Evolutionary conservation across 495 filamentous ascomycete species (phyloP).

Genomic region (Trichoderma orchidacearum): DNA sequence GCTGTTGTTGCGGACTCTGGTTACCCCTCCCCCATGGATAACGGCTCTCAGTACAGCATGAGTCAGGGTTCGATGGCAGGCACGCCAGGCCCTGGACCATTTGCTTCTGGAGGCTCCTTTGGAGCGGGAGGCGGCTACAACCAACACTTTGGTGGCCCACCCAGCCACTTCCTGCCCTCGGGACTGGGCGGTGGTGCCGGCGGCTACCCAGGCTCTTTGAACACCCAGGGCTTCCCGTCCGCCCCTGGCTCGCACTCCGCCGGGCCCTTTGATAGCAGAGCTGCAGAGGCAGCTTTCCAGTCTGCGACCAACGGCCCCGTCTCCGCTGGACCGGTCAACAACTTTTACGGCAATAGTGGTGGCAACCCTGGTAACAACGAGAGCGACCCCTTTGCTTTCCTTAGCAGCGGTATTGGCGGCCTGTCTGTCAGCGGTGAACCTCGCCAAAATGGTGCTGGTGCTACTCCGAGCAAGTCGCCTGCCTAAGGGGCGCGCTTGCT

Average conservation of each 20-base stretch:
- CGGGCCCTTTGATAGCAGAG: constrained; percentile 84
- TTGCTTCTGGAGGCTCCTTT: constrained; percentile 55
- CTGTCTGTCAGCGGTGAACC: constrained; percentile 75
- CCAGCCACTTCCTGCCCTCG: constrained; percentile 84
- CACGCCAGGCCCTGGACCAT: constrained; percentile 64
- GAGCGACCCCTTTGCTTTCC: constrained; percentile 79
- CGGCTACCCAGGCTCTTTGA: constrained; percentile 65
- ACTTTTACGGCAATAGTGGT: constrained; percentile 30
- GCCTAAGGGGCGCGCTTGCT: constrained; percentile 24
- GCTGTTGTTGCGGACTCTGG: constrained; percentile 88
- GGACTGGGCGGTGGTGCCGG: constrained; percentile 67
- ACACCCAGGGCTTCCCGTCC: constrained; percentile 55
- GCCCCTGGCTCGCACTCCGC: constrained; percentile 64
- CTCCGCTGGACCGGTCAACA: constrained; percentile 49
- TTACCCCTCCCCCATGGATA: constrained; percentile 83
- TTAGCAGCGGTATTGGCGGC: constrained; percentile 66
- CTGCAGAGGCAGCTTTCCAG: constrained; percentile 81
- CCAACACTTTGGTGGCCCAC: constrained; percentile 68
- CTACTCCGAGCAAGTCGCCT: constrained; percentile 48
- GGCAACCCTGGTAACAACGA: constrained; percentile 26
- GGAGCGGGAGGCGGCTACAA: constrained; percentile 72
- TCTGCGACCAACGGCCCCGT: constrained; percentile 64
- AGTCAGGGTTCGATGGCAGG: constrained; percentile 70
- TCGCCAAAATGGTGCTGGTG: constrained; percentile 62
- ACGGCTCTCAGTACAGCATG: constrained; percentile 64